Percentiles rank a stretch among this genome's conserved stretches.
phyloP scores from a whole-genome alignment of 805 yeast genomes.

The Naumovozyma baii region DNA sequence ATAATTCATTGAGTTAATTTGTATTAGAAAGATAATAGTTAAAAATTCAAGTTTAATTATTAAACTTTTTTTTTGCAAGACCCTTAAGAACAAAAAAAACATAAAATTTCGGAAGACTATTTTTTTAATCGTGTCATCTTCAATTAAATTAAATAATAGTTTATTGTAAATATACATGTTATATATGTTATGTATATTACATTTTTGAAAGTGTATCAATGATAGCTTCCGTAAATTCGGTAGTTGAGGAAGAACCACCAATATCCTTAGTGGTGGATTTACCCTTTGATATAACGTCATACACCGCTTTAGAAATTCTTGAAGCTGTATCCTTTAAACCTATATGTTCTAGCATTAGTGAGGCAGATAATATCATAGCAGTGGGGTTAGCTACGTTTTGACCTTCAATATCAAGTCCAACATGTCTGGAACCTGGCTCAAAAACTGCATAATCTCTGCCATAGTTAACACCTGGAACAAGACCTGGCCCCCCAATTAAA shows the following conservation, averaged over 20 bases:
- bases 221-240: conserved; percentile 90
- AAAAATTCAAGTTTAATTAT: too few relatives aligned
- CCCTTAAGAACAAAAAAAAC: too few relatives aligned
- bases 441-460: conserved; percentile 97
- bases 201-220: conserved; percentile 47
- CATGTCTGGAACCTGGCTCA: conserved; percentile 99
- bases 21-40: too few relatives aligned
- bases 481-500: conserved; percentile 92
- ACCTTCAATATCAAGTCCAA: conserved; percentile 92
- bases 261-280: conserved; percentile 77
- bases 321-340: conserved; percentile 81
- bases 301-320: conserved; percentile 80
- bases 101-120: too few relatives aligned
- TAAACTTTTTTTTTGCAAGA: too few relatives aligned
- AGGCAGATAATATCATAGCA: conserved; percentile 86
- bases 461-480: conserved; percentile 96
- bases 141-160: too few relatives aligned
- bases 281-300: conserved; percentile 84
- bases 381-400: conserved; percentile 95
- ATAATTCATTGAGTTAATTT: too few relatives aligned
- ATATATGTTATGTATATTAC: conserved; percentile 1
- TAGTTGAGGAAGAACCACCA: conserved; percentile 82
- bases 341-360: conserved; percentile 89
- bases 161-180: too few relatives aligned
- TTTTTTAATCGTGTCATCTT: not conserved